These are phyloP conservation scores for Mortierella sp. DNA, from an alignment of 371 early-diverging fungal genomes.

Conservation along the genomic window DNA sequence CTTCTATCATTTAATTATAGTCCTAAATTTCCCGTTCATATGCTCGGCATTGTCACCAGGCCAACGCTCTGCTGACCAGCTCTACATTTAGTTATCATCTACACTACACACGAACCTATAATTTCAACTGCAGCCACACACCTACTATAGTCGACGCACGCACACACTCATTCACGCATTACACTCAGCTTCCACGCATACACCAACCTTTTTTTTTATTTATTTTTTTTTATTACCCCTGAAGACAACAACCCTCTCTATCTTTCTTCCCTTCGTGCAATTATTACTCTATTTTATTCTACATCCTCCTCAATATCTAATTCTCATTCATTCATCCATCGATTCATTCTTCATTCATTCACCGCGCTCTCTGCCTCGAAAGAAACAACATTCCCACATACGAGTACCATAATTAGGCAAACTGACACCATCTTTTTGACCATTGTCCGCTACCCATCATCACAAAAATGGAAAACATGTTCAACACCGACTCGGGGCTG, in stretches of 20 bases:
- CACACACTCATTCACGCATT: background rate
- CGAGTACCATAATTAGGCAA: too few species aligned
- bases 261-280: background rate
- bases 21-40: background rate
- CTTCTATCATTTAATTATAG: background rate
- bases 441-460: too few species aligned
- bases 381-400: background rate
- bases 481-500: conserved; percentile 55
- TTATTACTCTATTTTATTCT: background rate
- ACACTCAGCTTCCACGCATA: too few species aligned
- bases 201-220: too few species aligned
- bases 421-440: too few species aligned
- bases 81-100: background rate
- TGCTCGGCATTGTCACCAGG: conserved; percentile 4
- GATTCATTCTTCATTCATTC: background rate
- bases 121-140: conserved; percentile 1
- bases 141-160: too few species aligned
- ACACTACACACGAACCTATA: background rate
- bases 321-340: background rate
- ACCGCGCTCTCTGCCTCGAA: background rate
- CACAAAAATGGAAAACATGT: conserved; percentile 39
- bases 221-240: background rate
- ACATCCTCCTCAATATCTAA: background rate
- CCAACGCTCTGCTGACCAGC: conserved; percentile 4
- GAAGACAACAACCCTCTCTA: background rate